phyloP scores from a whole-genome alignment of 352 stramenopile species.

The Phytophthora hybrid region DNA sequence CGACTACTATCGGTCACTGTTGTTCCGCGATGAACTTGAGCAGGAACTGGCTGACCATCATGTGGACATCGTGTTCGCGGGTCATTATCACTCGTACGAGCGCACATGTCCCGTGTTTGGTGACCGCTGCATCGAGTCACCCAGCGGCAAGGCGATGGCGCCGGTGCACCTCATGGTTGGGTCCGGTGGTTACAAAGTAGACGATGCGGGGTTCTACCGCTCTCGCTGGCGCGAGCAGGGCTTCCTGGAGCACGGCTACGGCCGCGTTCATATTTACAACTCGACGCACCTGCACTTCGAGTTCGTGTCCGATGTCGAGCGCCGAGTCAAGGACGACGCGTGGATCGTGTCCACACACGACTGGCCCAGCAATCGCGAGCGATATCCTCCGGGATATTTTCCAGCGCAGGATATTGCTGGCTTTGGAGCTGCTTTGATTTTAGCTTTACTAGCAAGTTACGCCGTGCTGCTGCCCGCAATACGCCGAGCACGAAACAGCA shows the following conservation, averaged over 20 bases:
- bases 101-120: slow-evolving; percentile 67
- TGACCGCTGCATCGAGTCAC: slow-evolving; percentile 47
- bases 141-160: slow-evolving; percentile 48
- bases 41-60: slow-evolving; percentile 55
- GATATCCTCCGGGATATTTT: slow-evolving; percentile 37
- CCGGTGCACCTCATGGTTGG: slow-evolving; percentile 68
- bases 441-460: slow-evolving; percentile 29
- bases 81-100: slow-evolving; percentile 74
- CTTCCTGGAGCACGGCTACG: slow-evolving; percentile 58
- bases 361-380: slow-evolving; percentile 50
- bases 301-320: slow-evolving; percentile 51
- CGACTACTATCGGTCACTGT: slow-evolving; percentile 50
- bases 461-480: slow-evolving; percentile 38
- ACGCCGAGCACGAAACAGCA: slow-evolving; percentile 27
- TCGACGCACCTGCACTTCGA: slow-evolving; percentile 61
- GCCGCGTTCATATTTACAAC: slow-evolving; percentile 69
- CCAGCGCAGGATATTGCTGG: slow-evolving; percentile 36
- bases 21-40: slow-evolving; percentile 58
- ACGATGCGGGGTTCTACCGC: slow-evolving; percentile 52
- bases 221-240: slow-evolving; percentile 42
- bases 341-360: slow-evolving; percentile 65
- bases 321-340: slow-evolving; percentile 42
- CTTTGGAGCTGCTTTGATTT: slow-evolving; percentile 18
- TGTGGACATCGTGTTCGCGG: slow-evolving; percentile 68
- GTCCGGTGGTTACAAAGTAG: slow-evolving; percentile 49